These are phyloP conservation scores for Hypomyces perniciosus DNA, from an alignment of 2,329 filamentous ascomycete genomes.

Conservation along the genomic window DNA sequence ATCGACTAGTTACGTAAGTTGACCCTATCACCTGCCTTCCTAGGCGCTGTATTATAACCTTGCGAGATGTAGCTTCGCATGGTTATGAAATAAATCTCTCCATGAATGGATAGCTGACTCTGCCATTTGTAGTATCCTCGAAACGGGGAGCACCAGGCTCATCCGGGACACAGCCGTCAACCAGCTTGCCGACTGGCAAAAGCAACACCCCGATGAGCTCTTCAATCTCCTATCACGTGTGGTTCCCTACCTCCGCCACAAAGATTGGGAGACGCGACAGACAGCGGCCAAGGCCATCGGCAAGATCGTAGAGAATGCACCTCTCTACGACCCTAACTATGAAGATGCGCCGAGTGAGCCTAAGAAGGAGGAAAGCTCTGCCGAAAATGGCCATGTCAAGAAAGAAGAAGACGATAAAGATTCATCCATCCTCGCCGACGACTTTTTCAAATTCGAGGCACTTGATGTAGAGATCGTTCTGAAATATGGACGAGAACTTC, in stretches of 20 bases:
- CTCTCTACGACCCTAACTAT: conserved; percentile 80
- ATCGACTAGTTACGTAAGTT: conserved; percentile 81
- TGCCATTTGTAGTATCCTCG: conserved; percentile 63
- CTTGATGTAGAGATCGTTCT: conserved; percentile 77
- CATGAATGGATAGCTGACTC: neutral
- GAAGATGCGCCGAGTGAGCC: conserved; percentile 50
- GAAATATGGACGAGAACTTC: conserved; percentile 73
- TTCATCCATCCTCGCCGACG: conserved; percentile 34
- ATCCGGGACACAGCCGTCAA: conserved; percentile 96
- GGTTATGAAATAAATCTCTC: neutral
- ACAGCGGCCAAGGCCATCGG: conserved; percentile 92
- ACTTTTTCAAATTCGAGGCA: conserved; percentile 63
- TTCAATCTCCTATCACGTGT: conserved; percentile 93
- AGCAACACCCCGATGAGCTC: conserved; percentile 93
- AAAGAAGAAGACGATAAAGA: conserved; percentile 59
- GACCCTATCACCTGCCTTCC: neutral
- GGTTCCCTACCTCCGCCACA: conserved; percentile 90
- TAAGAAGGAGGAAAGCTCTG: conserved; percentile 34
- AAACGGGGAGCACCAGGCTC: conserved; percentile 92
- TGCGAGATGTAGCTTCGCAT: neutral
- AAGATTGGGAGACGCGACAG: conserved; percentile 93
- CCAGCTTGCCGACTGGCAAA: conserved; percentile 95
- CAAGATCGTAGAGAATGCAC: conserved; percentile 85
- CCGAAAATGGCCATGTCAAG: conserved; percentile 44
- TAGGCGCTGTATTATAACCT: neutral